These are phyloP conservation scores for Nakaseomyces glabratus DNA, from an alignment of 1,139 yeast species.

Conservation along the genomic window DNA sequence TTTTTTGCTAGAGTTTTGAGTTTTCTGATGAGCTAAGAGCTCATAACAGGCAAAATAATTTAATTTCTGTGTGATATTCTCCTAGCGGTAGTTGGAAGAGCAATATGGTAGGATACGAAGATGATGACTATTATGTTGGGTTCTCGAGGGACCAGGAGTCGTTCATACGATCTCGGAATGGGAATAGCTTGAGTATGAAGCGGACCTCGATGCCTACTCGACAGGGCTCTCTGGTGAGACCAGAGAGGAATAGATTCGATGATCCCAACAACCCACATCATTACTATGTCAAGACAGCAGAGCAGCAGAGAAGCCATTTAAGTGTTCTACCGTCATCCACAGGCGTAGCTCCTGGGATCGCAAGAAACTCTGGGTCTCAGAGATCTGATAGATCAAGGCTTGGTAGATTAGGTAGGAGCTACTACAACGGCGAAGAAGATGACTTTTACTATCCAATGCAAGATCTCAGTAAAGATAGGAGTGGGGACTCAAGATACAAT, in stretches of 20 bases:
- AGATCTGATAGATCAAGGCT: constrained; percentile 9
- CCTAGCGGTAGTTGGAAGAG: no score
- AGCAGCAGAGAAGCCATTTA: constrained; percentile 55
- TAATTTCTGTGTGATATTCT: no score
- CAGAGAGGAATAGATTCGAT: constrained; percentile 64
- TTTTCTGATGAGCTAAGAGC: no score
- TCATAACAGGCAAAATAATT: no score
- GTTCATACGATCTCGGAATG: constrained; percentile 15
- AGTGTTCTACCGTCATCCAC: constrained; percentile 63
- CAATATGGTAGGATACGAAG: constrained; percentile 9
- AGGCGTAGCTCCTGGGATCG: constrained; percentile 54
- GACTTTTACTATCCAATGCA: constrained; percentile 5
- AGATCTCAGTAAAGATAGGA: constrained; percentile 1
- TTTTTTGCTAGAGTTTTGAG: no score
- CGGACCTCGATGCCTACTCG: constrained; percentile 16
- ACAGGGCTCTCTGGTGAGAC: constrained; percentile 55
- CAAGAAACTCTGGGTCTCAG: constrained; percentile 11
- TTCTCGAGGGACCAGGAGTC: constrained; percentile 18
- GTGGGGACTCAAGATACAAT: not conserved
- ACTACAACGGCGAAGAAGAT: not conserved
- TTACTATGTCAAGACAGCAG: constrained; percentile 75
- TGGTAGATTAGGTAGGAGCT: constrained; percentile 6
- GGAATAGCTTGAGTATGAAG: constrained; percentile 7
- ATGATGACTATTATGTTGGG: constrained; percentile 18
- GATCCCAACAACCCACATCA: constrained; percentile 63